Conservation (phyloP, 768 basidiomycete species). For the Amanita thiersii region DNA sequence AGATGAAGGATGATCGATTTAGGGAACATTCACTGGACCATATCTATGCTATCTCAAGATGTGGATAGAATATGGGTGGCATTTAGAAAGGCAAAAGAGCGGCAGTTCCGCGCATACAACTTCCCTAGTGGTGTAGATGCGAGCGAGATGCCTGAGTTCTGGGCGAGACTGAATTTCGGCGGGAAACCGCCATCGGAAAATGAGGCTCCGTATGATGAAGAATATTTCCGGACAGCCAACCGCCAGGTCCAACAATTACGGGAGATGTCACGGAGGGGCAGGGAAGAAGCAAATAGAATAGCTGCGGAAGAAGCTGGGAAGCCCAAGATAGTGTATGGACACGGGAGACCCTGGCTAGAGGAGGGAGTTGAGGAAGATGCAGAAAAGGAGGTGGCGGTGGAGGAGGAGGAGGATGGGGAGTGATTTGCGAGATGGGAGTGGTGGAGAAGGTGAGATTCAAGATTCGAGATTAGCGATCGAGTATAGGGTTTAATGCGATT, state of each 20-base stretch:
- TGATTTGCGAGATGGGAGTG: no score
- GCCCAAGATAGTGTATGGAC: constrained; percentile 36
- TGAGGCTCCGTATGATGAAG: constrained; percentile 19
- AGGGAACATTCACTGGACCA: constrained; percentile 61
- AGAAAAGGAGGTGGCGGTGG: no score
- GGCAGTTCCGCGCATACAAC: constrained; percentile 37
- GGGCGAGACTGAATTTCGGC: constrained; percentile 37
- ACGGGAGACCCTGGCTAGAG: constrained; percentile 8
- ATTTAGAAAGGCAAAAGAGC: constrained; percentile 24
- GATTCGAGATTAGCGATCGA: no score
- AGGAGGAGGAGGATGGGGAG: no score
- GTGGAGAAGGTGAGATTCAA: no score
- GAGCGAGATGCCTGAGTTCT: constrained; percentile 35
- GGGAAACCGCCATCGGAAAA: constrained; percentile 17
- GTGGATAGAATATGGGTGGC: constrained; percentile 26
- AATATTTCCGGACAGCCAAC: constrained; percentile 27
- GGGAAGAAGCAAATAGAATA: constrained; percentile 28
- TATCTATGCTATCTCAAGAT: constrained; percentile 30
- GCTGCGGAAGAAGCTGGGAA: constrained; percentile 29
- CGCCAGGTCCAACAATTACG: constrained; percentile 31
- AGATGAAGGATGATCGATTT: neutral
- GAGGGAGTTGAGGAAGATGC: neutral
- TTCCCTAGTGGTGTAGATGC: constrained; percentile 42
- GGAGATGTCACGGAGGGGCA: constrained; percentile 37
- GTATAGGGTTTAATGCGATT: no score